Base-by-base conservation (phyloP, 2,329 filamentous ascomycete genomes). In the Aspergillus ibericus region DNA sequence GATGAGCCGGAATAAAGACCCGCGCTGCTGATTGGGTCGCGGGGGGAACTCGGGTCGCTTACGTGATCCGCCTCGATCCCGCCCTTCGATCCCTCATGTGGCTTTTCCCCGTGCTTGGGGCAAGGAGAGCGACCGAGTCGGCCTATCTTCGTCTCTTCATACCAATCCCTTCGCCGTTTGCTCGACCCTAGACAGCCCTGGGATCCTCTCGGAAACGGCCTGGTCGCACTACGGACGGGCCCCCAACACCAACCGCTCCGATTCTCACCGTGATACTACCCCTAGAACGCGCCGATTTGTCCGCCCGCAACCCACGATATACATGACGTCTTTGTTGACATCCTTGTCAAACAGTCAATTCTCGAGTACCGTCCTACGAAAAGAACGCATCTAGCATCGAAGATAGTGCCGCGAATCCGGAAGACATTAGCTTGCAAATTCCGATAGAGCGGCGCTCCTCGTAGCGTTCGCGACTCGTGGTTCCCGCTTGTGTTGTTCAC, bases 251-350 rank as follows among this genome's bases (percentile, higher is more conserved):
- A 50, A 49, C 10, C 32, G n/a, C 50, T 47, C 53, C 35, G 32
- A 52, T 49, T 50, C 20, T 56, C 40, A 32, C 48, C 53, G 63
- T 58, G 47, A 59, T 50, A 36, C 27, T 50, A 55, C 53, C 59
- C 56, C 58, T 62, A 46, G 60, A 50, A 64, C 64, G 63, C 63
- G 63, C 59, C 53, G 49, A 49, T 54, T 35, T 57, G 59, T 61
- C 59, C 56, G 59, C 62, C 62, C 58, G 60, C 61, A 58, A 59
- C 53, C 52, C 55, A 56, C 58, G 47, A 58, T 50, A 57, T 71
- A 71, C 67, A 74, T 74, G 71, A 73, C 72, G 70, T 72, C 69
- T 73, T 68, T 73, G 71, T 73, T 73, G 70, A 72, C 67, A 65
- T 59, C 50, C 46, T 61, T 42, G 46, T 49, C 50, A 59, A 54